Evolutionary conservation across 345 rosid species (phyloP), one percentile per base, ranked within the genome.

Genomic region (Jatropha curcas): DNA sequence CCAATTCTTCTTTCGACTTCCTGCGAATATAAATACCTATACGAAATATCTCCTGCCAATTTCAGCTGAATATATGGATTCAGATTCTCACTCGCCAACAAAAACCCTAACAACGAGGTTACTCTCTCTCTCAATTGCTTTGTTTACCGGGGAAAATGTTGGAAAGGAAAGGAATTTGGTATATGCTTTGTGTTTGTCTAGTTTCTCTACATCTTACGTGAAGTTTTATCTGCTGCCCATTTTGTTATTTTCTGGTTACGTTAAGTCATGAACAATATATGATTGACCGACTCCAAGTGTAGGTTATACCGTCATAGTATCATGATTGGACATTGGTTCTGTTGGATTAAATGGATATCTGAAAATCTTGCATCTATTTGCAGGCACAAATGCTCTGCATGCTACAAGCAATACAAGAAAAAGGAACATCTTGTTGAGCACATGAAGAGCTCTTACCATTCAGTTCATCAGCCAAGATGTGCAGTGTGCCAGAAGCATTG

Each of bases 401-500:
- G 97, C 84, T 87, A 71, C 84, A 87, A 86, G 85, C 87, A 89
- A 77, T 93, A 81, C 67, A 90, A 88, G 68, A 87, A 84, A 80
- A 84, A 84, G 72, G 83, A 81, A 51, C 96, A 90, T 80, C 96
- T 90, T 17, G 82, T 93, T 27, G 93, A 88, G 77, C 98, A 90
- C 84, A 88, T 92, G 96, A 90, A 85, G 80, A 79, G 74, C 70
- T 81, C 92, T 6, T 85, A 77, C 81, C 98, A 89, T 75, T 89
- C 96, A 3, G 75, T 70, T 71, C 98, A 88, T 83, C 88, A 90
- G 81, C 94, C 98, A 60, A 79, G 71, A 51, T 90, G 94, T 57
- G 80, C 68, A 43, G 86, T 86, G 61, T 92, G 96, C 78, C 74
- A 73, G n/a, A 92, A 92, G 80, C 96, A 89, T 77, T 86, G 88